These are phyloP conservation scores for Arthromyces matolae DNA, from an alignment of 768 basidiomycete genomes.

Conservation along the genomic window DNA sequence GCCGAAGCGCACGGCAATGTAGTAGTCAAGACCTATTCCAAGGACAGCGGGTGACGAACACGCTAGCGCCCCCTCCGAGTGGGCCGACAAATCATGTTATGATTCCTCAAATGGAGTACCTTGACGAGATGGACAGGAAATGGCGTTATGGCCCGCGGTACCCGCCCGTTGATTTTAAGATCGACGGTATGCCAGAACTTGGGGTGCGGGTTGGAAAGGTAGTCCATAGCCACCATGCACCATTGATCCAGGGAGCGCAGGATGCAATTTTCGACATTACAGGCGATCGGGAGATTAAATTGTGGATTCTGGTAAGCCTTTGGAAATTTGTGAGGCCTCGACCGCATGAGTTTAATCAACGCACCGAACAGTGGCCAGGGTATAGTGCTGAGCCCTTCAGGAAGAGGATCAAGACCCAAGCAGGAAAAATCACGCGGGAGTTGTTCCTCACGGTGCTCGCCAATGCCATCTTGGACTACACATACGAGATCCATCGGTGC, in stretches of 20 bases:
- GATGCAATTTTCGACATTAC: slow-evolving; percentile 19
- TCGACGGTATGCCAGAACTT: slow-evolving; percentile 23
- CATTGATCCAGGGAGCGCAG: slow-evolving; percentile 17
- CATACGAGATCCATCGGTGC: slow-evolving; percentile 24
- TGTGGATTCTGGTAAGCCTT: slow-evolving; percentile 31
- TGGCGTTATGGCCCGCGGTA: slow-evolving; percentile 14
- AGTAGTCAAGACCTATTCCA: slow-evolving; percentile 4
- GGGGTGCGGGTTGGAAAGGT: slow-evolving; percentile 30
- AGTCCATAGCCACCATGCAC: slow-evolving; percentile 11
- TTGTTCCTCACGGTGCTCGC: slow-evolving; percentile 29
- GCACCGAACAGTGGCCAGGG: slow-evolving; percentile 42
- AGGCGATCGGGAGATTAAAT: slow-evolving; percentile 28
- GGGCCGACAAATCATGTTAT: slow-evolving; percentile 25
- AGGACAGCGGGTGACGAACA: neutral
- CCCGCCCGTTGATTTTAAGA: slow-evolving; percentile 29
- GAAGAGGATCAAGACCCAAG: slow-evolving; percentile 34
- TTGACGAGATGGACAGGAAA: slow-evolving; percentile 12
- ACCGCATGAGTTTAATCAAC: neutral
- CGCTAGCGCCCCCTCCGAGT: neutral
- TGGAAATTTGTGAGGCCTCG: neutral
- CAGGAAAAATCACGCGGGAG: slow-evolving; percentile 28
- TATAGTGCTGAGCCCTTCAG: slow-evolving; percentile 35
- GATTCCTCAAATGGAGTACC: slow-evolving; percentile 23
- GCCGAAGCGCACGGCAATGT: slow-evolving; percentile 2
- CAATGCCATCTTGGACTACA: slow-evolving; percentile 27